phyloP scores from a whole-genome alignment of 2,329 filamentous ascomycete genomes.

The Cladosporium velox region DNA sequence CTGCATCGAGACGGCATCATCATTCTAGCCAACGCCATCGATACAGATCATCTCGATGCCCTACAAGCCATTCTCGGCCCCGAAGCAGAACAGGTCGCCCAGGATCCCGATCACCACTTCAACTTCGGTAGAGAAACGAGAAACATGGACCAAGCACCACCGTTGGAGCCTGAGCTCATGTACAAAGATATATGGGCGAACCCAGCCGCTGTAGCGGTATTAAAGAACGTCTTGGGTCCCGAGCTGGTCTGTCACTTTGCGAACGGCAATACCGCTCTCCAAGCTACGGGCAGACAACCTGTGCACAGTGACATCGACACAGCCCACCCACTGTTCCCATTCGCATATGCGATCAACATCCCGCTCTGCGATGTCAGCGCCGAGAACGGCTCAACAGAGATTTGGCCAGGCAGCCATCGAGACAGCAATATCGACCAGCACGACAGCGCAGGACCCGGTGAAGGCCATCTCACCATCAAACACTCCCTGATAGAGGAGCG shows the following conservation, averaged over 20 bases:
- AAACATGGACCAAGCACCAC: constrained; percentile 47
- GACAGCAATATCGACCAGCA: constrained; percentile 43
- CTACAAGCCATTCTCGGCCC: constrained; percentile 33
- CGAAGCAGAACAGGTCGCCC: constrained; percentile 40
- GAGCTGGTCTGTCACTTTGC: constrained; percentile 52
- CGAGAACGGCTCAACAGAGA: constrained; percentile 58
- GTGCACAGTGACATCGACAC: constrained; percentile 64
- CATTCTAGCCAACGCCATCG: background rate
- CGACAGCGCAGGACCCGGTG: constrained; percentile 53
- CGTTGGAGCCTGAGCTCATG: constrained; percentile 45
- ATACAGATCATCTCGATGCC: constrained; percentile 26
- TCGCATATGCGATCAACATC: constrained; percentile 58
- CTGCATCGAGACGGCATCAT: constrained; percentile 26
- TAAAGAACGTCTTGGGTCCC: background rate
- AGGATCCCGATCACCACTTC: constrained; percentile 31
- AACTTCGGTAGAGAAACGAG: constrained; percentile 34
- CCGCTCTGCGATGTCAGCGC: constrained; percentile 54
- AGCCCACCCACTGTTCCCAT: constrained; percentile 55
- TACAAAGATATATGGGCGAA: constrained; percentile 42
- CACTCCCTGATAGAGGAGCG: constrained; percentile 28
- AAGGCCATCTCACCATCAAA: constrained; percentile 55
- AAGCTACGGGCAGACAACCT: constrained; percentile 50
- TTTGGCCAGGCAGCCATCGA: constrained; percentile 61
- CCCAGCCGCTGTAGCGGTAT: constrained; percentile 39
- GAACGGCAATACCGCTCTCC: constrained; percentile 60